phyloP scores from a whole-genome alignment of 306 rosid species.

The Quercus wislizeni region DNA sequence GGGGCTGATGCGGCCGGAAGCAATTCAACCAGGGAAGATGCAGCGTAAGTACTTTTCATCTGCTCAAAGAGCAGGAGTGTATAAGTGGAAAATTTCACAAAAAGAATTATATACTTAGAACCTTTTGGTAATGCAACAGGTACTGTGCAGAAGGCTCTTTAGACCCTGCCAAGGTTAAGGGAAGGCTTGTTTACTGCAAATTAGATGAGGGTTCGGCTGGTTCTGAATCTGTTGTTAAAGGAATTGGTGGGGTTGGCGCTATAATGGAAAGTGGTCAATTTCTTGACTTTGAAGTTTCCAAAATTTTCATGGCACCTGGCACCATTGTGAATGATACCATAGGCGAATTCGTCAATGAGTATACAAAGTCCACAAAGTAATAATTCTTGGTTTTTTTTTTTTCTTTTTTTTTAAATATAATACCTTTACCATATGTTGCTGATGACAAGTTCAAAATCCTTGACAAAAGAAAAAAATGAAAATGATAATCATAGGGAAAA shows the following conservation, averaged over 20 bases:
- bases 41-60: constrained; percentile 35
- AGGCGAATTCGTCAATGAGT: constrained; percentile 38
- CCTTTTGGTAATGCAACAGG: constrained; percentile 17
- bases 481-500: too few species aligned
- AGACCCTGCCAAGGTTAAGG: constrained; percentile 63
- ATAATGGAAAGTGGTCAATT: constrained; percentile 45
- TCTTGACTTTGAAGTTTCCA: constrained; percentile 40
- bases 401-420: too few species aligned
- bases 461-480: too few species aligned
- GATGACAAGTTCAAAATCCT: too few species aligned
- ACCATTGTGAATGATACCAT: constrained; percentile 50
- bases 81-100: not conserved
- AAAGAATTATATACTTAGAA: not conserved
- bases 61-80: too few species aligned
- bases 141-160: constrained; percentile 42
- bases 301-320: constrained; percentile 74
- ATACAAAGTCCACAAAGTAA: constrained; percentile 68
- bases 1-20: constrained; percentile 55
- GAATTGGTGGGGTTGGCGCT: constrained; percentile 65
- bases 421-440: too few species aligned
- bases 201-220: constrained; percentile 31
- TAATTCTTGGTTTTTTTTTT: not conserved
- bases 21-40: constrained; percentile 41
- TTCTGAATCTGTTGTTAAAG: constrained; percentile 57
- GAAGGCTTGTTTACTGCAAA: constrained; percentile 60